Conservation (phyloP, 2,329 filamentous ascomycete genomes). For the Hypoxylon rubiginosum region DNA sequence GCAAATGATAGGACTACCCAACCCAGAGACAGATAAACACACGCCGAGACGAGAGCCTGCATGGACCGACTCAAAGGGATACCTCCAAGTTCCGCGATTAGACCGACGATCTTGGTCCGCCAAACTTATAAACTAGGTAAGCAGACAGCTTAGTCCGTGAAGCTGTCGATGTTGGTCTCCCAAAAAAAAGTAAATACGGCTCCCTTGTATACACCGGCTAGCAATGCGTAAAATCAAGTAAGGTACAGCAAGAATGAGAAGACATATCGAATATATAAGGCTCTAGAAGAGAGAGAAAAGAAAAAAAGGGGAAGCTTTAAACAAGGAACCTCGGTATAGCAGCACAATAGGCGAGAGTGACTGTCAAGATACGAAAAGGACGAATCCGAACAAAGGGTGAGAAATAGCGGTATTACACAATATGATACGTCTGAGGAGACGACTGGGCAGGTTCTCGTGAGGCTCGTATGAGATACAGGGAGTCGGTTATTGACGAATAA, state of each 20-base stretch:
- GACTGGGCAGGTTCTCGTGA: constrained; percentile 27
- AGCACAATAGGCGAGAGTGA: constrained; percentile 16
- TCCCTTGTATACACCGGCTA: neutral
- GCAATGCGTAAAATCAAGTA: constrained; percentile 2
- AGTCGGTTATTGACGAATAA: constrained; percentile 37
- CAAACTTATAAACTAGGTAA: constrained; percentile 11
- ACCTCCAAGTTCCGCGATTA: constrained; percentile 5
- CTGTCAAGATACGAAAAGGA: constrained; percentile 20
- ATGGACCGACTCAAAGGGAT: constrained; percentile 16
- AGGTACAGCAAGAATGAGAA: neutral
- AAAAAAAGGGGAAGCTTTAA: constrained; percentile 9
- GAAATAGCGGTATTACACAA: constrained; percentile 32
- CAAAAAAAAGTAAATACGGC: too few relatives aligned
- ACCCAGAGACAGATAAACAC: constrained; percentile 15
- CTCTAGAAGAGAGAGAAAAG: constrained; percentile 5
- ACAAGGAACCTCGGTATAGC: constrained; percentile 22
- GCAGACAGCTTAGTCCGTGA: constrained; percentile 9
- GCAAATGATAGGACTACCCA: constrained; percentile 27
- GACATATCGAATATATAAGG: constrained; percentile 16
- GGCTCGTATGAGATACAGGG: constrained; percentile 33
- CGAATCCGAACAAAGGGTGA: constrained; percentile 16
- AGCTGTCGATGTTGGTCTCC: constrained; percentile 11
- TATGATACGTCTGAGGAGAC: constrained; percentile 35
- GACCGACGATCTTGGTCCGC: constrained; percentile 8
- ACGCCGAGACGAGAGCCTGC: constrained; percentile 30